These are phyloP conservation scores for Myxozyma lipomycoides DNA, from an alignment of 805 yeast species.

Conservation along the genomic window DNA sequence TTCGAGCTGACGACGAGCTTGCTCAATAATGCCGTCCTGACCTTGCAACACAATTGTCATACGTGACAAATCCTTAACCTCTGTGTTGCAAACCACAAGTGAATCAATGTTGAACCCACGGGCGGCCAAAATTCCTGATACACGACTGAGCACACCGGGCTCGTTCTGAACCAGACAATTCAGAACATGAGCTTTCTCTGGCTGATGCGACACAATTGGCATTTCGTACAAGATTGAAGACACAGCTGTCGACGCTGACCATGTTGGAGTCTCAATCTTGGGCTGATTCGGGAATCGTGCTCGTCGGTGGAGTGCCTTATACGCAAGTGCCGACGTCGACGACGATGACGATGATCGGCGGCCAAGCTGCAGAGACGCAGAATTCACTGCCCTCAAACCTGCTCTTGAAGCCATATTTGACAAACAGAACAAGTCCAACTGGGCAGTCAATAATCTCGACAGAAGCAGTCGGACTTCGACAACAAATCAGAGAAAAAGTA, in stretches of 20 bases:
- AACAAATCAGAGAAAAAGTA: too few relatives aligned
- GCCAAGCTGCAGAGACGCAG: not conserved
- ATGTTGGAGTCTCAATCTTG: conserved; percentile 83
- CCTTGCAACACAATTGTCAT: conserved; percentile 96
- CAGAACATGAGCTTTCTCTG: conserved; percentile 79
- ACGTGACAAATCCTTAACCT: conserved; percentile 88
- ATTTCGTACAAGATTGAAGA: conserved; percentile 93
- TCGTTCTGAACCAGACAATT: conserved; percentile 98
- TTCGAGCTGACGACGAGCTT: conserved; percentile 96
- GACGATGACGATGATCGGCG: conserved; percentile 24
- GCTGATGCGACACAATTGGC: conserved; percentile 55
- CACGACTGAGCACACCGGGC: conserved; percentile 93
- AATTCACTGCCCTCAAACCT: not conserved
- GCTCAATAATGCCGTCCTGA: conserved; percentile 94
- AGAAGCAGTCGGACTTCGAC: too few relatives aligned
- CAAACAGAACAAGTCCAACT: not conserved
- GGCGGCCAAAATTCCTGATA: conserved; percentile 94
- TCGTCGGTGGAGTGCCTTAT: conserved; percentile 85
- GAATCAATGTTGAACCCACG: conserved; percentile 98
- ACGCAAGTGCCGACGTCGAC: conserved; percentile 91
- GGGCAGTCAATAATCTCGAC: too few relatives aligned
- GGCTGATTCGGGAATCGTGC: conserved; percentile 87
- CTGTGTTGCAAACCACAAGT: conserved; percentile 92
- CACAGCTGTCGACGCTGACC: conserved; percentile 97
- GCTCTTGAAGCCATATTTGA: not conserved